Conservation (phyloP, 768 basidiomycete species). For the Trametes cingulata region DNA sequence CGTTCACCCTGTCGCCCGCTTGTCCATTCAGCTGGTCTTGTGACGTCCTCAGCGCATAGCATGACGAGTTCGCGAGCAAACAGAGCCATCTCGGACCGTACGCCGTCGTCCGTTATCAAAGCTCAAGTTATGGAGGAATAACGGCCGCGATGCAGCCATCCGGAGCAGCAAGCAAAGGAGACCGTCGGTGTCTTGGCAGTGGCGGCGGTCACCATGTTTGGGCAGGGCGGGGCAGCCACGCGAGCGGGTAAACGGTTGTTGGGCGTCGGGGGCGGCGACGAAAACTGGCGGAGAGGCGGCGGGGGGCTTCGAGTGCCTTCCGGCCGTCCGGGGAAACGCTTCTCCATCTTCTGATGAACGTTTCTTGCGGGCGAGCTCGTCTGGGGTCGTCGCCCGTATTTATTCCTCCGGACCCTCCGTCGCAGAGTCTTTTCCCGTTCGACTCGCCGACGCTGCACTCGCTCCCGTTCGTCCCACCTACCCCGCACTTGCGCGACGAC, state of each 20-base stretch:
- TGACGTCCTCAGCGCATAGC: background rate
- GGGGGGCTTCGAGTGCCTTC: background rate
- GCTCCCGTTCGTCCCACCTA: background rate
- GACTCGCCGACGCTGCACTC: background rate
- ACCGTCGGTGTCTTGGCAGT: background rate
- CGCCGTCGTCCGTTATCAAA: background rate
- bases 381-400: conserved; percentile 1
- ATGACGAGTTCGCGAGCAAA: background rate
- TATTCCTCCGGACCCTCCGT: background rate
- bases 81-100: background rate
- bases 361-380: background rate
- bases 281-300: background rate
- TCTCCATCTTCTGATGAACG: conserved; percentile 6
- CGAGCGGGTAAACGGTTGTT: background rate
- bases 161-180: background rate
- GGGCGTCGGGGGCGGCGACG: background rate
- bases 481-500: background rate
- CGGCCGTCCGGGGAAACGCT: conserved; percentile 4
- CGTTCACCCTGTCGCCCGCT: background rate
- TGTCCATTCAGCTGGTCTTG: background rate
- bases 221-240: background rate
- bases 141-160: no score
- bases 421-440: background rate
- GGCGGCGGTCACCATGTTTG: background rate
- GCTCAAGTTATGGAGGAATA: no score